These are phyloP conservation scores for Blastocystis sp. DNA, from an alignment of 352 stramenopile species.

Conservation along the genomic window DNA sequence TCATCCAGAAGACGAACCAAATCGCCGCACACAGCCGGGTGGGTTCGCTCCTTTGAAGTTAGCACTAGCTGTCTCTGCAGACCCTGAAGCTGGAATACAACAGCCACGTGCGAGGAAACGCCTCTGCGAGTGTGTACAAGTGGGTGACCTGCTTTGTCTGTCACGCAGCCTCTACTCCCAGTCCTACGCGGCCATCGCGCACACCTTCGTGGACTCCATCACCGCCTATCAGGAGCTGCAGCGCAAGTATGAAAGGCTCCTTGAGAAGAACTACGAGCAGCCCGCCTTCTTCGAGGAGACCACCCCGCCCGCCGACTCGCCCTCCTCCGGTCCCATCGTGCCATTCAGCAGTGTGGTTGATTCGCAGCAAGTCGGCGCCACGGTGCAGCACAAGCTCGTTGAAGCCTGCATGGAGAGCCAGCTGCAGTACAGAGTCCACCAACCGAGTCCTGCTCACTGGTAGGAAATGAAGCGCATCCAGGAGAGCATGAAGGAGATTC, in stretches of 20 bases:
- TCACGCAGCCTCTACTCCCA: constrained; percentile 40
- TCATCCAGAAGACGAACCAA: constrained; percentile 29
- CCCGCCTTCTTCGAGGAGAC: not conserved
- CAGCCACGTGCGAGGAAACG: not conserved
- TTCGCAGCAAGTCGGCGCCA: not conserved
- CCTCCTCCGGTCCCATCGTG: not conserved
- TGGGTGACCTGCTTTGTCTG: not conserved
- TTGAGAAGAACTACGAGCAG: constrained; percentile 15
- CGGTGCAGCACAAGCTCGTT: constrained; percentile 51
- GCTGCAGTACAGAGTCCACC: constrained; percentile 44
- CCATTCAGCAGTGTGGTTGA: not conserved
- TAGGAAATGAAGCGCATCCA: constrained; percentile 62
- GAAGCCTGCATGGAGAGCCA: constrained; percentile 58
- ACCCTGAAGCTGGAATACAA: constrained; percentile 62
- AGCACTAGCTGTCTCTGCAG: constrained; percentile 37
- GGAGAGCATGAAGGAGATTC: constrained; percentile 68
- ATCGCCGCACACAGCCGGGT: constrained; percentile 48
- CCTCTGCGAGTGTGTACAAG: constrained; percentile 57
- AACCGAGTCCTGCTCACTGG: not conserved
- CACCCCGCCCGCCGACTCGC: not conserved
- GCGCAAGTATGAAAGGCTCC: constrained; percentile 7
- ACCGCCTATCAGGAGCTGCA: constrained; percentile 42
- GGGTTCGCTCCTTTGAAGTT: not conserved
- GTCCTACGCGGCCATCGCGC: constrained; percentile 50
- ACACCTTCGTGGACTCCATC: constrained; percentile 46